phyloP scores from a whole-genome alignment of 2,329 filamentous ascomycete genomes.

The Laburnicola sp. region DNA sequence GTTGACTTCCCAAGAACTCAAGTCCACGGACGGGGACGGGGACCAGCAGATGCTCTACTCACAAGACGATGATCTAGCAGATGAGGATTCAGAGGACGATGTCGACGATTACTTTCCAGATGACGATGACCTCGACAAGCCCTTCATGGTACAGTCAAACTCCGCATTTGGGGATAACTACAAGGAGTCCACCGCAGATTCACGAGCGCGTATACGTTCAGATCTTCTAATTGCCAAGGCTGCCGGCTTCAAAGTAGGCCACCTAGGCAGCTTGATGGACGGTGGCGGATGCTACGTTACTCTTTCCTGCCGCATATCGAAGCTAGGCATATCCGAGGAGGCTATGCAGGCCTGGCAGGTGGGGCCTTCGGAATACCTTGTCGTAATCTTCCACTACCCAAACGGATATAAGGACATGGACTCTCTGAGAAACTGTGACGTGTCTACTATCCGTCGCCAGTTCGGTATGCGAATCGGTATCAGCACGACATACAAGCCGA shows the following conservation, averaged over 20 bases:
- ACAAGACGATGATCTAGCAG: constrained; percentile 37
- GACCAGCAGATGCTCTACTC: constrained; percentile 50
- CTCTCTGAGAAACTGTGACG: constrained; percentile 52
- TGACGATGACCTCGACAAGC: constrained; percentile 44
- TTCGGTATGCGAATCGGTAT: constrained; percentile 70
- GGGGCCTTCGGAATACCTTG: constrained; percentile 66
- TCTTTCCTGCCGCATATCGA: constrained; percentile 69
- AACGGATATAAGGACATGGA: constrained; percentile 65
- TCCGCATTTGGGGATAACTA: constrained; percentile 8
- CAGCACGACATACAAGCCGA: constrained; percentile 73
- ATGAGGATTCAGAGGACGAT: constrained; percentile 39
- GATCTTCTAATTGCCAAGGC: constrained; percentile 65
- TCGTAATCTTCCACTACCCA: constrained; percentile 70
- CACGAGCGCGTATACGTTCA: constrained; percentile 52
- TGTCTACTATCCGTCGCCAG: constrained; percentile 37
- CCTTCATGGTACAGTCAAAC: constrained; percentile 7
- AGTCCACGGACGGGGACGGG: constrained; percentile 46
- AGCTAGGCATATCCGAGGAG: constrained; percentile 73
- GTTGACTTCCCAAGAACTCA: constrained; percentile 47
- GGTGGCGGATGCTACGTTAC: constrained; percentile 60
- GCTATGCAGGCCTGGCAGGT: constrained; percentile 78
- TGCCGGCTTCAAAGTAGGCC: constrained; percentile 71
- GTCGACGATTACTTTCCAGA: constrained; percentile 45
- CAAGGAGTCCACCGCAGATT: constrained; percentile 27
- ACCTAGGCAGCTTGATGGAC: constrained; percentile 57